These are phyloP conservation scores for Syncephalis fuscata DNA, from an alignment of 371 early-diverging fungal species.

Conservation along the genomic window DNA sequence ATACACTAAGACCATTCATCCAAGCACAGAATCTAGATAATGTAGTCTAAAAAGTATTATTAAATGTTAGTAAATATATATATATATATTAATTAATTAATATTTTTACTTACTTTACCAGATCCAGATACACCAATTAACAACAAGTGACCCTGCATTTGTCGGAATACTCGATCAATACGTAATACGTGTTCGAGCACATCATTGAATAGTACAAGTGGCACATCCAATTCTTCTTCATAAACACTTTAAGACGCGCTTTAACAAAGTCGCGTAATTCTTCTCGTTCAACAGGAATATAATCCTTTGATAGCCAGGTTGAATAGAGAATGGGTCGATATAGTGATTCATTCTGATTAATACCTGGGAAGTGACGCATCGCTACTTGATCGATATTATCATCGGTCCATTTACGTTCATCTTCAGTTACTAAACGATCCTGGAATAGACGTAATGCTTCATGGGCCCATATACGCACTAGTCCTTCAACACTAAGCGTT, in stretches of 20 bases:
- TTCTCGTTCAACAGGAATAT: slow-evolving; percentile 76
- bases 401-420: slow-evolving; percentile 90
- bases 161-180: slow-evolving; percentile 96
- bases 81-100: too few relatives aligned
- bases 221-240: slow-evolving; percentile 97
- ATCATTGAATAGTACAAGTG: slow-evolving; percentile 90
- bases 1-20: slow-evolving; percentile 95
- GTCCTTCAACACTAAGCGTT: slow-evolving; percentile 59
- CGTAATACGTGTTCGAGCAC: slow-evolving; percentile 94
- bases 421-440: slow-evolving; percentile 85
- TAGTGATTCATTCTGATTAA: slow-evolving; percentile 54
- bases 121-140: slow-evolving; percentile 94
- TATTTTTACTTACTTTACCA: slow-evolving; percentile 37
- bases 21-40: slow-evolving; percentile 95
- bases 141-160: slow-evolving; percentile 94
- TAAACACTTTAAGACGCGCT: slow-evolving; percentile 95
- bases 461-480: slow-evolving; percentile 94
- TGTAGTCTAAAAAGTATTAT: slow-evolving; percentile 59
- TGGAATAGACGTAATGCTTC: slow-evolving; percentile 96
- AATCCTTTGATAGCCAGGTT: slow-evolving; percentile 90
- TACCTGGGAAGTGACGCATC: slow-evolving; percentile 69
- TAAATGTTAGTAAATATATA: too few relatives aligned
- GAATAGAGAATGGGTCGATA: slow-evolving; percentile 91
- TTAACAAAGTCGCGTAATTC: slow-evolving; percentile 83
- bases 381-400: slow-evolving; percentile 73